Evolutionary conservation across 2,329 filamentous ascomycete species (phyloP).

Genomic region (Trichothecium sympodiale): DNA sequence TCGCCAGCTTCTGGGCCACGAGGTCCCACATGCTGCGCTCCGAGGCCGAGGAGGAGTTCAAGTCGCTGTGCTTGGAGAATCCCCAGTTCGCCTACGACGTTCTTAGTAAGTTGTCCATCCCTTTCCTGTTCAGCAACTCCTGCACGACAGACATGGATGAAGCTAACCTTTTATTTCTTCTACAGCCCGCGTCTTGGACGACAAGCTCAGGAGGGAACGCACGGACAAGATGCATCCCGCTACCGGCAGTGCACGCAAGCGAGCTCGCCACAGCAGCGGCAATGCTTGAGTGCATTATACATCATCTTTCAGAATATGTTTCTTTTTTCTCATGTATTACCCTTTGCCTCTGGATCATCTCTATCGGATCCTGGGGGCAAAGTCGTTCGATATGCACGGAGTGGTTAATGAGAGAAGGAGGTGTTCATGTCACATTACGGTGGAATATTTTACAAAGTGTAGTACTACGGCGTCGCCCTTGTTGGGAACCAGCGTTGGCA

Average conservation of each 20-base stretch:
- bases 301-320: background rate
- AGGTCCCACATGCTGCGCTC: conserved; percentile 70
- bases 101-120: conserved; percentile 46
- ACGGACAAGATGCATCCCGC: conserved; percentile 47
- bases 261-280: conserved; percentile 39
- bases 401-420: too few relatives aligned
- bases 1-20: conserved; percentile 85
- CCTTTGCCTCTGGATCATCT: background rate
- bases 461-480: too few relatives aligned
- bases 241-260: conserved; percentile 41
- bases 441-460: too few relatives aligned
- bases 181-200: conserved; percentile 50
- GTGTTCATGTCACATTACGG: too few relatives aligned
- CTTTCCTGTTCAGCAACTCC: too few relatives aligned
- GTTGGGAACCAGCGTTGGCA: too few relatives aligned
- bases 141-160: background rate
- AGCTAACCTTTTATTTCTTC: background rate
- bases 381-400: too few relatives aligned
- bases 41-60: conserved; percentile 81
- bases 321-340: background rate
- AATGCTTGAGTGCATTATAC: conserved; percentile 3
- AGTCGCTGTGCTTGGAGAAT: conserved; percentile 72
- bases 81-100: conserved; percentile 92
- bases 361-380: conserved; percentile 1
- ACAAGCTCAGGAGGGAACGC: conserved; percentile 54